These are phyloP conservation scores for Yamadazyma nakazawae DNA, from an alignment of 805 yeast genomes.

Conservation along the genomic window DNA sequence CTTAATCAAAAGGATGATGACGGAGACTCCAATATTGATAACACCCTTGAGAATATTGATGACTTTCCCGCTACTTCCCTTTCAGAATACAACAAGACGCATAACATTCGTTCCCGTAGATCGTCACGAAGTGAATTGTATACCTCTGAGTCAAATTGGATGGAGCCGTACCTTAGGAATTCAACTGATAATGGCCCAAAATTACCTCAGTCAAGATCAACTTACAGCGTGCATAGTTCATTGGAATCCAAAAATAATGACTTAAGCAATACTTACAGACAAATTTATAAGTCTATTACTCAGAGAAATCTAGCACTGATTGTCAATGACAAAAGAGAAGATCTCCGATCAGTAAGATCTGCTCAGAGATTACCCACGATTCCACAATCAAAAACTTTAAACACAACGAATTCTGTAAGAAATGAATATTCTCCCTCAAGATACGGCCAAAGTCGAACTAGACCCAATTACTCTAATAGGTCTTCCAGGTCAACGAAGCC, in stretches of 20 bases:
- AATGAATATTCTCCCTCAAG: neutral
- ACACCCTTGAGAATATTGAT: conserved; percentile 5
- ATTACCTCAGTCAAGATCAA: conserved; percentile 19
- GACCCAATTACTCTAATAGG: neutral
- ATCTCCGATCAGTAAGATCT: conserved; percentile 13
- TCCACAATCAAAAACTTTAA: conserved; percentile 11
- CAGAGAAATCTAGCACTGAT: conserved; percentile 25
- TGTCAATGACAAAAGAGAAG: conserved; percentile 10
- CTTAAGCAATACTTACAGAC: conserved; percentile 30
- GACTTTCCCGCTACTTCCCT: conserved; percentile 35
- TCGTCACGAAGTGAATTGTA: conserved; percentile 42
- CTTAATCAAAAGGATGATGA: conserved; percentile 1
- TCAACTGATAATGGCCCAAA: conserved; percentile 5
- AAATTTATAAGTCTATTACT: conserved; percentile 36
- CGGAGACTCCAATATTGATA: neutral
- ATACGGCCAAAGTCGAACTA: neutral
- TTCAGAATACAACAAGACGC: conserved; percentile 31
- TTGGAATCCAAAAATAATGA: conserved; percentile 15
- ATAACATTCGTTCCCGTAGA: conserved; percentile 26
- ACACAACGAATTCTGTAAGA: conserved; percentile 3
- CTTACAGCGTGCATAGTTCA: conserved; percentile 20
- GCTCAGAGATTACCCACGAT: conserved; percentile 16
- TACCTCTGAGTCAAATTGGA: conserved; percentile 48
- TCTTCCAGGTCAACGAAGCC: neutral
- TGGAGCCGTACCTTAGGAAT: conserved; percentile 37